These are phyloP conservation scores for Metarhizium rileyi DNA, from an alignment of 2,329 filamentous ascomycete species.

Conservation along the genomic window DNA sequence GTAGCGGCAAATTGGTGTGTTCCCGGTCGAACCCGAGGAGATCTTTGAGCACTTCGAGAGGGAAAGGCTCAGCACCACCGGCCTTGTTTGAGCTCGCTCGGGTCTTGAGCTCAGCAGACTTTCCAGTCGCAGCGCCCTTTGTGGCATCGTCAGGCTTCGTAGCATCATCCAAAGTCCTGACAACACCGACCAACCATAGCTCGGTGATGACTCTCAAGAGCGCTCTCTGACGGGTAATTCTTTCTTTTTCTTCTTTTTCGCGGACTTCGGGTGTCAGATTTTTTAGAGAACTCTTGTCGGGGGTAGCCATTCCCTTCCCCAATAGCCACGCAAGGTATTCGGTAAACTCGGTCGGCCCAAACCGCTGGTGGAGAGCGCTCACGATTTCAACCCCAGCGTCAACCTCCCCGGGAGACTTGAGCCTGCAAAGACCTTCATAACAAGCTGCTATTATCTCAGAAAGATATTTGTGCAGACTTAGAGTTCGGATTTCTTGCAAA, in stretches of 20 bases:
- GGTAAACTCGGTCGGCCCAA: slow-evolving; percentile 83
- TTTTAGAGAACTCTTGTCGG: slow-evolving; percentile 78
- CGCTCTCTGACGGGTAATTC: slow-evolving; percentile 73
- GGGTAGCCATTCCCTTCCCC: slow-evolving; percentile 81
- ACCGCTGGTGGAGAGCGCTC: slow-evolving; percentile 90
- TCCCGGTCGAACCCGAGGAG: slow-evolving; percentile 88
- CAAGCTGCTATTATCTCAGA: slow-evolving; percentile 95
- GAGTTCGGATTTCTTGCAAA: slow-evolving; percentile 76
- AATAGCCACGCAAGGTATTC: slow-evolving; percentile 87
- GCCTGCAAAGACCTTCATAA: slow-evolving; percentile 84
- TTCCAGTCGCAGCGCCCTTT: slow-evolving; percentile 46
- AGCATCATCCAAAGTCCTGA: slow-evolving; percentile 68
- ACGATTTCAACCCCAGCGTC: slow-evolving; percentile 87
- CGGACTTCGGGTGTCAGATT: slow-evolving; percentile 67
- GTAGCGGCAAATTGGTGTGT: slow-evolving; percentile 79
- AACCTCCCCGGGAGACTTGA: slow-evolving; percentile 87
- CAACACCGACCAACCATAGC: slow-evolving; percentile 83
- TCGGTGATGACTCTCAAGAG: slow-evolving; percentile 88
- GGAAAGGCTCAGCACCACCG: slow-evolving; percentile 76
- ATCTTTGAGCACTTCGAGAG: slow-evolving; percentile 95
- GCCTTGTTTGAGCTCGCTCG: slow-evolving; percentile 46
- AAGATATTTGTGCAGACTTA: slow-evolving; percentile 92
- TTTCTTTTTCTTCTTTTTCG: slow-evolving; percentile 93
- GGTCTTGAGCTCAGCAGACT: slow-evolving; percentile 50
- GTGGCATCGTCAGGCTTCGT: slow-evolving; percentile 53